A percentile compares a stretch with the other conserved stretches of the same genome.
Conservation (phyloP, 805 yeast genomes). For the Metschnikowia anglica region DNA sequence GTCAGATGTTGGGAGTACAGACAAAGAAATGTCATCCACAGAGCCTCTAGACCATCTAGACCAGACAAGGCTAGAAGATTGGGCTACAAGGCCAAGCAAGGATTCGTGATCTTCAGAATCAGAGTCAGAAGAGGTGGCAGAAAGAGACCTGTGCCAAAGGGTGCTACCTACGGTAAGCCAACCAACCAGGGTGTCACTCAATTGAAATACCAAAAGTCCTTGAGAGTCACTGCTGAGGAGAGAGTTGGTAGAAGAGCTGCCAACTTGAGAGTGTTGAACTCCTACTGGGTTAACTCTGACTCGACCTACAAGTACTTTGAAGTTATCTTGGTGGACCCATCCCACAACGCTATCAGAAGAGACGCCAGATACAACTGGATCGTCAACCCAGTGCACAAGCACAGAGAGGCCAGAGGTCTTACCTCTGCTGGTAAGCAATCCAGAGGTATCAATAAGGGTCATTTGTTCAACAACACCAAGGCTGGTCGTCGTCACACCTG, state of each 20-base stretch:
- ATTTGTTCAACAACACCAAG: constrained; percentile 95
- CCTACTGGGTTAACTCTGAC: constrained; percentile 99
- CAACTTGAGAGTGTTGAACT: constrained; percentile 98
- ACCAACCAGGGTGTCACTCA: constrained; percentile 99
- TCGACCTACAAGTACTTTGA: constrained; percentile 99
- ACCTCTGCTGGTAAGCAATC: constrained; percentile 98
- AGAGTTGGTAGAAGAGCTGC: constrained; percentile 99
- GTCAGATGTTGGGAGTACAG: constrained; percentile 99
- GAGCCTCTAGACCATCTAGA: constrained; percentile 97
- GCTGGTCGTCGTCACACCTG: constrained; percentile 99
- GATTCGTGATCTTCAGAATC: constrained; percentile 96
- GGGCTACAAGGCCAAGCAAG: constrained; percentile 99
- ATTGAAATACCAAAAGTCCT: constrained; percentile 98
- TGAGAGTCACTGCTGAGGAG: constrained; percentile 99
- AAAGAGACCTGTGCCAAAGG: constrained; percentile 99
- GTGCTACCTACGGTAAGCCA: constrained; percentile 99
- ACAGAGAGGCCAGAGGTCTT: constrained; percentile 99
- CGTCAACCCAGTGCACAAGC: constrained; percentile 99
- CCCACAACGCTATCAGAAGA: constrained; percentile 98
- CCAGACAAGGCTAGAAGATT: constrained; percentile 99
- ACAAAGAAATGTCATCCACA: constrained; percentile 97
- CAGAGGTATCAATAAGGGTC: constrained; percentile 99
- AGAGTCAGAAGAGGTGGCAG: constrained; percentile 99
- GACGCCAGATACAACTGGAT: constrained; percentile 99
- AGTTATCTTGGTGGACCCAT: constrained; percentile 96